These are phyloP conservation scores for Metschnikowia gruessii DNA, from an alignment of 805 yeast genomes.

Conservation along the genomic window DNA sequence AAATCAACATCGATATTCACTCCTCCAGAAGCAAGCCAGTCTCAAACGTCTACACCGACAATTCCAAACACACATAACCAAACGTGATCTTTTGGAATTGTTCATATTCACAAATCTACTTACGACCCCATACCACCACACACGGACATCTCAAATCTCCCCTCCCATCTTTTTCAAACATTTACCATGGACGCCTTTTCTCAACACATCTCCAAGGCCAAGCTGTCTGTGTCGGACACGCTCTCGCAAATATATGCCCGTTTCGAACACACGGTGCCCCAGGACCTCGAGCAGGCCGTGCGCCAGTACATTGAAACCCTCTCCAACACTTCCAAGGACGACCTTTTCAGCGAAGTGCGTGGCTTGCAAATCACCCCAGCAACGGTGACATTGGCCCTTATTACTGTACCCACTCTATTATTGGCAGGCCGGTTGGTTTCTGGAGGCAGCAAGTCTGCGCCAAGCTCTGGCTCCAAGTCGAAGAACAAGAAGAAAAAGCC, in stretches of 20 bases:
- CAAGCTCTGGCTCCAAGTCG: slow-evolving; percentile 16
- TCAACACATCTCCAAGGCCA: slow-evolving; percentile 11
- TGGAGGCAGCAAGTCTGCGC: slow-evolving; percentile 1
- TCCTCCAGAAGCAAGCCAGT: too few species aligned
- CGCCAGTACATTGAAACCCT: slow-evolving; percentile 15
- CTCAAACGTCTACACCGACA: too few species aligned
- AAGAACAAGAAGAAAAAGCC: slow-evolving; percentile 36
- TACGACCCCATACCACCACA: too few species aligned
- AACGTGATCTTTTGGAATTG: too few species aligned
- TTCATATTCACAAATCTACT: too few species aligned
- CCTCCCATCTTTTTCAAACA: background rate
- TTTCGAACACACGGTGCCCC: slow-evolving; percentile 7
- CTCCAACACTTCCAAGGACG: slow-evolving; percentile 19
- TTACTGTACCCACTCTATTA: slow-evolving; percentile 29
- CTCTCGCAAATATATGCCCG: slow-evolving; percentile 4
- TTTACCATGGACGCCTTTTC: slow-evolving; percentile 8
- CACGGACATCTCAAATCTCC: too few species aligned
- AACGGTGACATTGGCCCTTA: slow-evolving; percentile 32
- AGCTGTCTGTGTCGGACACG: slow-evolving; percentile 3
- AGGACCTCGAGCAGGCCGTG: slow-evolving; percentile 5
- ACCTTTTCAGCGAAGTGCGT: slow-evolving; percentile 31
- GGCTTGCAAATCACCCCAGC: slow-evolving; percentile 31
- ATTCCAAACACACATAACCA: too few species aligned
- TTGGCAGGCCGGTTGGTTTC: slow-evolving; percentile 22
- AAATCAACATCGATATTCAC: too few species aligned